These are phyloP conservation scores for Hamiltosporidium magnivora DNA, from an alignment of 371 early-diverging fungal genomes.

Conservation along the genomic window DNA sequence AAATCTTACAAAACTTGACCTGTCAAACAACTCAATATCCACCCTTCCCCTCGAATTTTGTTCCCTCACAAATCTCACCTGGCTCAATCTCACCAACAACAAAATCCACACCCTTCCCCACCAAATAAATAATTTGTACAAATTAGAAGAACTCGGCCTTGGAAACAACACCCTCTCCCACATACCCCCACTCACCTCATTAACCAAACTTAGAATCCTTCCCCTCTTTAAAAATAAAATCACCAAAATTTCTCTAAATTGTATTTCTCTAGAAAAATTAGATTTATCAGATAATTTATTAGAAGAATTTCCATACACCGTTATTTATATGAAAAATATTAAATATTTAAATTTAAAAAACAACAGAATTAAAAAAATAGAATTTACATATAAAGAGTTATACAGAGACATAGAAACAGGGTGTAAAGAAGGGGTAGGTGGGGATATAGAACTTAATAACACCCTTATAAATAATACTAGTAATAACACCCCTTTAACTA, in stretches of 20 bases:
- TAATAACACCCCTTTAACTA: too few species aligned
- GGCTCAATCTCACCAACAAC: conserved; percentile 57
- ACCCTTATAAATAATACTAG: too few species aligned
- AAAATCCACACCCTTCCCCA: conserved; percentile 45
- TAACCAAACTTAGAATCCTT: conserved; percentile 50
- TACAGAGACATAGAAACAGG: too few species aligned
- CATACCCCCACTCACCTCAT: conserved; percentile 44
- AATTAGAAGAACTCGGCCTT: conserved; percentile 56
- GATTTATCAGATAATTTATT: conserved; percentile 39
- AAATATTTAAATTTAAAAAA: conserved; percentile 4
- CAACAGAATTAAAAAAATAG: not conserved
- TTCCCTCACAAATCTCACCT: conserved; percentile 43
- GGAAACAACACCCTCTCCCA: conserved; percentile 46
- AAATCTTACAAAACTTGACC: conserved; percentile 50
- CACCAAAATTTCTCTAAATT: conserved; percentile 20
- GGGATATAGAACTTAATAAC: too few species aligned
- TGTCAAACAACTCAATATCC: conserved; percentile 44
- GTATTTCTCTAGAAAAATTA: conserved; percentile 29
- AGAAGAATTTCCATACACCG: conserved; percentile 11
- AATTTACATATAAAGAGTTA: not conserved
- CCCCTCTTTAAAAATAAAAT: conserved; percentile 55
- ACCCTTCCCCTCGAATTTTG: conserved; percentile 50
- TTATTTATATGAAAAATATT: not conserved
- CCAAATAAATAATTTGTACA: conserved; percentile 36
- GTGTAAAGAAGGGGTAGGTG: too few species aligned